Conservation (phyloP, 805 yeast species). For the Vanderwaltozyma yarrowii region DNA sequence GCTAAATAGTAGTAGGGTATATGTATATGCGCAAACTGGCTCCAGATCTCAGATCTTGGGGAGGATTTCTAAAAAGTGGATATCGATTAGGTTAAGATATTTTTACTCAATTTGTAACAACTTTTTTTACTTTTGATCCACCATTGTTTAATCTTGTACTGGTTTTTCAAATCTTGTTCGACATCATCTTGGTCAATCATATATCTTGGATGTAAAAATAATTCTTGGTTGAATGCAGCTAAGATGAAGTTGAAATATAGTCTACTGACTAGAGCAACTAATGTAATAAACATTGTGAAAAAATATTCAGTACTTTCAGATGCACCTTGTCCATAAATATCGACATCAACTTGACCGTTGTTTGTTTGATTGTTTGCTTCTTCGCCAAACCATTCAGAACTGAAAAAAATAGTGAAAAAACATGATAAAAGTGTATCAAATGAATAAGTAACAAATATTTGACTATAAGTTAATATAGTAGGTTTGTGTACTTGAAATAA, state of each 20-base stretch:
- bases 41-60: no score
- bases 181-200: constrained; percentile 31
- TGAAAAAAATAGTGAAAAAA: constrained; percentile 64
- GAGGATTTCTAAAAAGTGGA: no score
- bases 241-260: constrained; percentile 51
- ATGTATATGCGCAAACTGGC: no score
- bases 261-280: constrained; percentile 39
- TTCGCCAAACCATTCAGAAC: constrained; percentile 62
- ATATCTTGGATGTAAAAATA: constrained; percentile 39
- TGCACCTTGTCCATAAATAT: constrained; percentile 45
- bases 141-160: constrained; percentile 18
- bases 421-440: constrained; percentile 59
- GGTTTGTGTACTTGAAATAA: constrained; percentile 41
- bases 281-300: constrained; percentile 42
- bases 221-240: constrained; percentile 47
- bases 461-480: constrained; percentile 49
- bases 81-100: constrained; percentile 8
- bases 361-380: constrained; percentile 17
- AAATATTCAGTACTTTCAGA: constrained; percentile 48
- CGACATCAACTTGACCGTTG: not conserved
- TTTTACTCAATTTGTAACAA: constrained; percentile 25
- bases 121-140: constrained; percentile 24
- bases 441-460: constrained; percentile 51
- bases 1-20: no score
- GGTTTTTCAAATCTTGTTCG: constrained; percentile 29